phyloP scores from a whole-genome alignment of 116 monocot species.

The Thalassia testudinum region DNA sequence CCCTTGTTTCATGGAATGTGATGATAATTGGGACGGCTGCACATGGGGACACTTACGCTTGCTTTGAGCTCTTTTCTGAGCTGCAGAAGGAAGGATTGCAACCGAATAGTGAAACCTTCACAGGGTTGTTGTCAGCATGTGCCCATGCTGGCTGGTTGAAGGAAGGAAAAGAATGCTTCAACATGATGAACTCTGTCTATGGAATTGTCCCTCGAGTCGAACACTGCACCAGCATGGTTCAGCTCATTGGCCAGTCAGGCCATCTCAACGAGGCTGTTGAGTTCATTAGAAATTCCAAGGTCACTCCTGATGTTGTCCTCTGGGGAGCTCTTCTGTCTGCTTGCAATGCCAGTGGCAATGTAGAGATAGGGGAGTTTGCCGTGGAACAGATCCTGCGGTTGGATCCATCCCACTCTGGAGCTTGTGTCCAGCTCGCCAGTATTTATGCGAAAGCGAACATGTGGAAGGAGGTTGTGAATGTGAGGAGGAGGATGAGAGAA shows the following conservation, averaged over 20 bases:
- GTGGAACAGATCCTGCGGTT: constrained; percentile 49
- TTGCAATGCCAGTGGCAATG: constrained; percentile 50
- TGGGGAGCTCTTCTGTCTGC: constrained; percentile 67
- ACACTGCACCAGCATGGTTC: constrained; percentile 72
- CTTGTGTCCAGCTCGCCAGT: constrained; percentile 57
- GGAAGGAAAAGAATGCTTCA: constrained; percentile 30
- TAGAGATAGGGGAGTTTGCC: constrained; percentile 43
- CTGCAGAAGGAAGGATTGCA: constrained; percentile 42
- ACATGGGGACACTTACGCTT: constrained; percentile 63
- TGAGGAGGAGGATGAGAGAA: constrained; percentile 30
- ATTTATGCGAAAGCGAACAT: constrained; percentile 59
- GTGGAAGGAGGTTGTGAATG: constrained; percentile 58
- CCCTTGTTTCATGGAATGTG: constrained; percentile 69
- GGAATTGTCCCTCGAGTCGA: constrained; percentile 49
- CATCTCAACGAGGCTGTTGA: constrained; percentile 54
- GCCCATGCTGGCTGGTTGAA: constrained; percentile 79
- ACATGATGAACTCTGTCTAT: constrained; percentile 44
- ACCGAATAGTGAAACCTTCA: constrained; percentile 63
- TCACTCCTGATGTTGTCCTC: constrained; percentile 59
- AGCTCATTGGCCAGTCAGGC: constrained; percentile 55
- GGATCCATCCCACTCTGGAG: constrained; percentile 38
- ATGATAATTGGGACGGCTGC: constrained; percentile 96
- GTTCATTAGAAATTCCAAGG: constrained; percentile 50
- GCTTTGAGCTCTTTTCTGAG: constrained; percentile 36
- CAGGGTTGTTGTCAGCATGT: constrained; percentile 78